Evolutionary conservation across 176 grass and related monocot genomes (phyloP), one percentile per base, ranked within the genome.

Genomic region (Aegilops tauschii): DNA sequence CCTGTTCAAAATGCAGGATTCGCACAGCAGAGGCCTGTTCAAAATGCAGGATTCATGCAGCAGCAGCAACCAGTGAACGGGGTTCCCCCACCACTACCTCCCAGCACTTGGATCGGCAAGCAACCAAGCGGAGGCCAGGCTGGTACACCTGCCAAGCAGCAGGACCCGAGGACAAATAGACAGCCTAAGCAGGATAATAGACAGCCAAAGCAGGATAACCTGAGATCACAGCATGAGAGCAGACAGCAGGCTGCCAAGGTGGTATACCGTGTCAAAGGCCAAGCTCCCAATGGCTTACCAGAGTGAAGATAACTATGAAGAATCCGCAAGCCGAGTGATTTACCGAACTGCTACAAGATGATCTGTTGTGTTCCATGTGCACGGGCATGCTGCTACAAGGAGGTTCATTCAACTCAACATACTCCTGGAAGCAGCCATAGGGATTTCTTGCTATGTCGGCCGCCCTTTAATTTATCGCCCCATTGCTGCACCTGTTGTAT

Each of bases 61-160:
- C 93, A 86, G 37, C 92, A 79, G 82, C 85, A 25, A 71, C 72
- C 84, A 58, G 49, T 80, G 75, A 84, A 89, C 74, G 94, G 94
- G 72, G 35, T 75, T 76, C 85, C 82, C 36, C 92, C 97, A 61
- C 94, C 94, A 28, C 84, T 89, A 58, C 94, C 92, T 72, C 94
- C 97, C 16, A 88, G 88, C 76, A 94, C 90, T 63, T 99, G 94
- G 97, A 93, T 99, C 79, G 97, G 80, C 44, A 94, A 84, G 87
- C 94, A 87, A 84, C 21, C 82, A 71, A 91, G 52, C 80, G 90
- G 77, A 88, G 70, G 70, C 52, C 85, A 61, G 54, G 52, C 13
- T 1, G 69, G 85, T 87, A 61, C 75, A 62, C 78, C 84, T 84
- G 76, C 49, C 67, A 86, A 76, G 56, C 90, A 79, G 54, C 90